Conservation (phyloP, 2,329 filamentous ascomycete genomes). For the Monosporascus sp. region DNA sequence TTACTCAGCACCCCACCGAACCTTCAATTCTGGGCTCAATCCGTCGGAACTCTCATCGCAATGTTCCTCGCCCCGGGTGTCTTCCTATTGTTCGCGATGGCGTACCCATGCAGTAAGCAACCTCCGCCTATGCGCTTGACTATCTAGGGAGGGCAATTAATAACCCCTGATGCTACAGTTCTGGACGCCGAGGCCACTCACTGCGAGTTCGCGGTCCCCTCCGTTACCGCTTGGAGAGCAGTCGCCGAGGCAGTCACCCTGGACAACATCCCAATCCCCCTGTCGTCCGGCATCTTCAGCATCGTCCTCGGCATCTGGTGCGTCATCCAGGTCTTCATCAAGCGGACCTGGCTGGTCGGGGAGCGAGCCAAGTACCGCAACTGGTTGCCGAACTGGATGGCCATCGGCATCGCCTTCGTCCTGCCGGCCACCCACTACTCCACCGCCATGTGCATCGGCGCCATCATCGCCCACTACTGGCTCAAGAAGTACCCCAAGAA, state of each 20-base stretch:
- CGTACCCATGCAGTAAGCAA: slow-evolving; percentile 54
- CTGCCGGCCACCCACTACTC: slow-evolving; percentile 52
- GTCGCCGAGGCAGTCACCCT: slow-evolving; percentile 59
- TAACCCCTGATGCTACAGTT: slow-evolving; percentile 22
- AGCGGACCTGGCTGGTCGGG: slow-evolving; percentile 50
- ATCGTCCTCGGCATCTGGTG: slow-evolving; percentile 50
- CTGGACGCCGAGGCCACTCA: slow-evolving; percentile 40
- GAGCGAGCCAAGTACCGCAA: slow-evolving; percentile 47
- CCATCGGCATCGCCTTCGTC: slow-evolving; percentile 54
- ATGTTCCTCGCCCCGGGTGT: slow-evolving; percentile 58
- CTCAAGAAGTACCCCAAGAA: slow-evolving; percentile 43
- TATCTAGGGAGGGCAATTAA: no score
- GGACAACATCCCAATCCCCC: slow-evolving; percentile 49
- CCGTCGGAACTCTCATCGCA: slow-evolving; percentile 56
- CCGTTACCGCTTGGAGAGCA: slow-evolving; percentile 61
- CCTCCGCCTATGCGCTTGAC: no score
- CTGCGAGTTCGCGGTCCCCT: slow-evolving; percentile 58
- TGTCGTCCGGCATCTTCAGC: slow-evolving; percentile 51
- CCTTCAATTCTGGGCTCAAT: slow-evolving; percentile 63
- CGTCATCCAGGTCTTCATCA: slow-evolving; percentile 44
- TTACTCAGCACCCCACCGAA: slow-evolving; percentile 59
- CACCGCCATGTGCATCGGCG: slow-evolving; percentile 54
- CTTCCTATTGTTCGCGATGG: slow-evolving; percentile 62
- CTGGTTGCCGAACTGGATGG: slow-evolving; percentile 59
- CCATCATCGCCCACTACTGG: slow-evolving; percentile 48